Conservation (phyloP, 192 early-diverging fungal species). For the Podila clonocystis region DNA sequence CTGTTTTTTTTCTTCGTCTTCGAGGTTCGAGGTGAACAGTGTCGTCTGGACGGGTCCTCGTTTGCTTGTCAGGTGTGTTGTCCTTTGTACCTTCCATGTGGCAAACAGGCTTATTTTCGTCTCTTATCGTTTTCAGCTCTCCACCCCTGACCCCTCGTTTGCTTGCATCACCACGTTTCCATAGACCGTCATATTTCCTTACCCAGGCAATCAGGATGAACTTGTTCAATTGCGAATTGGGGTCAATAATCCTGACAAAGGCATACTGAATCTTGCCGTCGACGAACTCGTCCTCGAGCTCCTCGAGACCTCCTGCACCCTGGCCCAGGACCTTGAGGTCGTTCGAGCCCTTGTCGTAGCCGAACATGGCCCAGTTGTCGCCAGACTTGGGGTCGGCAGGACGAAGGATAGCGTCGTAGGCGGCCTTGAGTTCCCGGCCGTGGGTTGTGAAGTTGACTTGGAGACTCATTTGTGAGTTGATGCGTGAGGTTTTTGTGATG, state of each 20-base stretch:
- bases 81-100: too few relatives aligned
- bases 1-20: too few relatives aligned
- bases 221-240: conserved; percentile 86
- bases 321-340: conserved; percentile 71
- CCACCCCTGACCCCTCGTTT: background rate
- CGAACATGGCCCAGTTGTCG: conserved; percentile 79
- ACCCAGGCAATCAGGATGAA: conserved; percentile 95
- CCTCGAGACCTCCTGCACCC: conserved; percentile 82
- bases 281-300: conserved; percentile 91
- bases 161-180: background rate
- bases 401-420: conserved; percentile 71
- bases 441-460: conserved; percentile 75
- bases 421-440: conserved; percentile 67
- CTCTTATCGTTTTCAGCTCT: background rate
- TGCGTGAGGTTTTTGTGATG: conserved; percentile 2
- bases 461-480: conserved; percentile 58
- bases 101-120: too few relatives aligned
- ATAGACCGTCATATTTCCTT: conserved; percentile 25
- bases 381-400: conserved; percentile 51
- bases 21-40: too few relatives aligned
- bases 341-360: conserved; percentile 78
- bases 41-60: too few relatives aligned
- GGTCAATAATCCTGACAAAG: conserved; percentile 85
- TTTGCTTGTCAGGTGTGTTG: too few relatives aligned
- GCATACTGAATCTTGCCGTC: conserved; percentile 93